phyloP scores from a whole-genome alignment of 176 grass and related monocot genomes.

The Triticum urartu region DNA sequence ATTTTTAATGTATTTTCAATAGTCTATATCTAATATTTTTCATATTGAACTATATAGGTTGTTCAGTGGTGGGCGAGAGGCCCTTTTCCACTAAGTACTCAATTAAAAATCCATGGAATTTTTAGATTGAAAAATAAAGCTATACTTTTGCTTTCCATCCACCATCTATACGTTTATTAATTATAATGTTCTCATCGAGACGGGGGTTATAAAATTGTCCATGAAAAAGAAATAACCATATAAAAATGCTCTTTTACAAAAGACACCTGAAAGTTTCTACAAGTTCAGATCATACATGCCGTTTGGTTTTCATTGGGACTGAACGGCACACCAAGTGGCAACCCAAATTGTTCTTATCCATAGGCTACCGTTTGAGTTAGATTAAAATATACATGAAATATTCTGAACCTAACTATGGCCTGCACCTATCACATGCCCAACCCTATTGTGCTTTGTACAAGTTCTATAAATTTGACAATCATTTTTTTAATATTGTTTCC shows the following conservation, averaged over 20 bases:
- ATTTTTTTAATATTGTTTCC: neutral
- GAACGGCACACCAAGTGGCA: neutral
- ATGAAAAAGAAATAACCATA: constrained; percentile 47
- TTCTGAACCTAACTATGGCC: neutral
- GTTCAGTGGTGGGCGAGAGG: constrained; percentile 55
- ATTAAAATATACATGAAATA: neutral
- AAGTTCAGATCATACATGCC: neutral
- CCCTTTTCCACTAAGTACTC: constrained; percentile 39
- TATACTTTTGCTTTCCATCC: constrained; percentile 62
- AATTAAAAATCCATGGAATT: constrained; percentile 20
- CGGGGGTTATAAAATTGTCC: constrained; percentile 38
- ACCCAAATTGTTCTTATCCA: neutral
- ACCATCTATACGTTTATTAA: constrained; percentile 23
- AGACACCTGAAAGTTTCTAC: neutral
- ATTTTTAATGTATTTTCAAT: too few relatives aligned
- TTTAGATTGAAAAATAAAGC: constrained; percentile 34
- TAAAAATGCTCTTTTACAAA: constrained; percentile 32
- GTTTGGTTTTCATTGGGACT: constrained; percentile 3
- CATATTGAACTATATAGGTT: constrained; percentile 27
- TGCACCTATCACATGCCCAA: neutral
- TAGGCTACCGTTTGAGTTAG: neutral
- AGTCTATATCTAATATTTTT: too few relatives aligned
- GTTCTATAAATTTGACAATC: neutral
- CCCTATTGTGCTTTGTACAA: neutral
- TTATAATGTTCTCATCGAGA: constrained; percentile 33